Evolutionary conservation across 78 protist genomes (phyloP).

Genomic region (Dictyostelium purpureum): DNA sequence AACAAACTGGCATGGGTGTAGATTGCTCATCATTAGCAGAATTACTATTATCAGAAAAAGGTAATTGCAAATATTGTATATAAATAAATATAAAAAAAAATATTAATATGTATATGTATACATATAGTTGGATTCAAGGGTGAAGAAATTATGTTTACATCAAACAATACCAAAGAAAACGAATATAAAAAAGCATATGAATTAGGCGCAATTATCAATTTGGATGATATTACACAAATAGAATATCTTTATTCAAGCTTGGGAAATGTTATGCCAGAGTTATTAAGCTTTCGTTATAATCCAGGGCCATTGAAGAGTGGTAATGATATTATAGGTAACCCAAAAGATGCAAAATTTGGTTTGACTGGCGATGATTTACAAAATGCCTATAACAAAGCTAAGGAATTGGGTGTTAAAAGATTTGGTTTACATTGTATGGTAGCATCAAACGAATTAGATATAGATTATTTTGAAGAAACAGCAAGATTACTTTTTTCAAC

Average conservation of each 20-base stretch:
- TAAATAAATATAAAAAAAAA: background rate
- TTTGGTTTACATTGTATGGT: constrained; percentile 78
- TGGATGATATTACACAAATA: constrained; percentile 72
- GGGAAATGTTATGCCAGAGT: constrained; percentile 27
- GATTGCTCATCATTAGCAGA: constrained; percentile 71
- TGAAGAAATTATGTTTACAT: constrained; percentile 60
- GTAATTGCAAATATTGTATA: background rate
- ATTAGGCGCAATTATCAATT: constrained; percentile 63
- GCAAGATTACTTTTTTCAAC: constrained; percentile 34
- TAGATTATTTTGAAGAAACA: constrained; percentile 66
- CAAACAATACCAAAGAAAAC: constrained; percentile 54
- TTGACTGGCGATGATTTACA: constrained; percentile 15
- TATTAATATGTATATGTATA: too few species aligned
- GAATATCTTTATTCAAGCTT: constrained; percentile 6
- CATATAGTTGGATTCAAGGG: constrained; percentile 58
- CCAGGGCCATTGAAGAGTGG: constrained; percentile 71
- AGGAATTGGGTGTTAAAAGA: constrained; percentile 28
- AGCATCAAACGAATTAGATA: constrained; percentile 52
- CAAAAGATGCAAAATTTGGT: constrained; percentile 77
- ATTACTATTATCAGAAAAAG: constrained; percentile 37
- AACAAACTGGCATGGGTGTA: constrained; percentile 68
- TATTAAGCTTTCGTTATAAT: constrained; percentile 40
- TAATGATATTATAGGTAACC: constrained; percentile 67
- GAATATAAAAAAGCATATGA: constrained; percentile 59
- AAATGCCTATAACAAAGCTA: background rate